Evolutionary conservation across 805 yeast genomes (phyloP).

Genomic region (Candida maris): DNA sequence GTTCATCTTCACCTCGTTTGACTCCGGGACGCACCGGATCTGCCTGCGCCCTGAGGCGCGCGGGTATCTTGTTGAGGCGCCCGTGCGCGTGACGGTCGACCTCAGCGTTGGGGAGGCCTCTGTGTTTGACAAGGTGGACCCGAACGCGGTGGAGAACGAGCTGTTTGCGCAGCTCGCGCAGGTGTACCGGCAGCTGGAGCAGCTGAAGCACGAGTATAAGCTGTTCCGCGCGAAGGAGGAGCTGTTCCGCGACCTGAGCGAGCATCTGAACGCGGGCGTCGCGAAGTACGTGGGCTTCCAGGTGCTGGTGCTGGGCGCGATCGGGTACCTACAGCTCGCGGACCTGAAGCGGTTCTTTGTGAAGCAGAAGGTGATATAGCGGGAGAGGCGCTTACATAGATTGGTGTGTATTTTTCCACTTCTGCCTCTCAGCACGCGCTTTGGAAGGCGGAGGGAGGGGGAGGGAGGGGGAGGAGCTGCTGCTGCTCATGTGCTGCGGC

Average conservation of each 20-base stretch:
- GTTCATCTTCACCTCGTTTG: slow-evolving; percentile 78
- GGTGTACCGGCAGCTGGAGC: slow-evolving; percentile 54
- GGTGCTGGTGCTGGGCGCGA: slow-evolving; percentile 57
- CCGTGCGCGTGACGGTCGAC: slow-evolving; percentile 61
- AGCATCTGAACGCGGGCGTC: slow-evolving; percentile 68
- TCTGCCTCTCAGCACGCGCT: too few relatives aligned
- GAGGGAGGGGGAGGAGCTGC: too few relatives aligned
- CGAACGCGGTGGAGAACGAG: slow-evolving; percentile 46
- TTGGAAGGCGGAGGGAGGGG: too few relatives aligned
- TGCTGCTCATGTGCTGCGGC: too few relatives aligned
- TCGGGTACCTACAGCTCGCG: slow-evolving; percentile 73
- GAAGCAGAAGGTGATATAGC: slow-evolving; percentile 76
- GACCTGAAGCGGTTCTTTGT: slow-evolving; percentile 80
- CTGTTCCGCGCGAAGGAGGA: slow-evolving; percentile 68
- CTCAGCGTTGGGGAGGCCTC: slow-evolving; percentile 65
- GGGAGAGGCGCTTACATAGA: too few relatives aligned
- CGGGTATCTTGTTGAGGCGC: slow-evolving; percentile 41
- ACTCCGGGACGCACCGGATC: slow-evolving; percentile 79
- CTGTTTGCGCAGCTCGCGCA: slow-evolving; percentile 50
- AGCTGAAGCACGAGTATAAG: slow-evolving; percentile 62
- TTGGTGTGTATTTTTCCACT: too few relatives aligned
- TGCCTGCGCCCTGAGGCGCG: slow-evolving; percentile 52
- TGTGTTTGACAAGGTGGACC: slow-evolving; percentile 45
- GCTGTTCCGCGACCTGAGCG: slow-evolving; percentile 71
- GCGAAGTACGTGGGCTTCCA: slow-evolving; percentile 74